Base-by-base conservation (phyloP, 805 yeast genomes). In the Cyberlindnera maritima region DNA sequence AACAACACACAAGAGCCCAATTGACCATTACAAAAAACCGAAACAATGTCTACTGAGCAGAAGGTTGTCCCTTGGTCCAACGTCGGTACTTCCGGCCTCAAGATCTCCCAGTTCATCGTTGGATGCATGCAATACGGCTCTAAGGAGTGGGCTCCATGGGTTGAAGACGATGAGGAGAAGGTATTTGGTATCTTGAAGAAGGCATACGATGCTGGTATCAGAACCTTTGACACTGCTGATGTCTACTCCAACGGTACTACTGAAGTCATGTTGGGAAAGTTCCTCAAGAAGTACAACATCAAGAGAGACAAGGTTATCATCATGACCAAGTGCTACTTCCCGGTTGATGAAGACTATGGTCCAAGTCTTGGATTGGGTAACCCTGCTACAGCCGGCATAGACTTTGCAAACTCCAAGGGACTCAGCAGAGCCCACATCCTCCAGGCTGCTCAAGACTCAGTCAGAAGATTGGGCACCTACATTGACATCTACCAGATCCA, bases 401-500 rank as follows among this genome's bases (percentile, higher is more conserved):
- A 47, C 13, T 29, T 57, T 17, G 12, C 40, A 19, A 74, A 75
- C 45, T 47, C 60, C 17, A 39, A 47, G 36, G 81, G 80, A 2
- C 55, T 70, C 18, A 69, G 75, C 1, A 60, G 78, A 55, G 75
- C 72, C 50, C 77, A 75, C 58, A 74, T 76, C 29, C 43, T 76
- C 23, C 76, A 71, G 49, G 78, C 73, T 3, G 73, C 64, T 17
- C 57, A 68, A 42, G 63, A 54, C 2, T 69, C 76, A 0, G 68
- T 67, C 17, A 59, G 62, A 50, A 62, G 79, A 55, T 61, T 75
- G 48, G 79, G 77, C 1, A 53, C 77, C 2, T 69, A 73, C 54
- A 68, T 74, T 37, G 79, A 75, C 58, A 67, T 79, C 18, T 64
- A 69, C 12, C 83, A 77, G 63, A 75, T 79, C 54, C 84, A 80